Evolutionary conservation across 176 grass and related monocot genomes (phyloP), one percentile per base, ranked within the genome.

Genomic region (Melocanna baccifera): DNA sequence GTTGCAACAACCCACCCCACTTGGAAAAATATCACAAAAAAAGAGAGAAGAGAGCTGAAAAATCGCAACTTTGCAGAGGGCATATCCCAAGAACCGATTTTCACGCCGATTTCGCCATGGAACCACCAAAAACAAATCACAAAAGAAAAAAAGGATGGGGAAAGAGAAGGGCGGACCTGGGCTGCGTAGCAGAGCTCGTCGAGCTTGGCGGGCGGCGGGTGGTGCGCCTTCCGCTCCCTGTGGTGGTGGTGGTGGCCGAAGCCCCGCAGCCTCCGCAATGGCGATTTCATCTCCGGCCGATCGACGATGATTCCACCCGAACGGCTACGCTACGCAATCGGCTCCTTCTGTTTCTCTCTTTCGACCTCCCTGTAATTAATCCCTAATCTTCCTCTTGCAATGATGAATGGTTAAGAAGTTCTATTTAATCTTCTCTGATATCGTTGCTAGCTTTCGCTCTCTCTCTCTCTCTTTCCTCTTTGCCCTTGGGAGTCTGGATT

Each of bases 151-250:
- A 43, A 13, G 14, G 4, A 2, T 12, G 67, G 18, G 2, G 20
- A 62, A 67, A 65, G 70, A 6, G 23, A 23, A 25, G 34, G 28
- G 91, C 95, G 73, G 57, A 99, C 96, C 96, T 96, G 67, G 23
- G 87, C 43, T 58, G 91, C 93, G 76, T 91, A 53, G 82, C 78
- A 76, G 77, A 99, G 96, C 83, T 98, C 90, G 84, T 99, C 96
- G 76, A 92, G 87, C 86, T 94, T 91, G 53, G 91, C 88, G 30
- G 90, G 86, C 43, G 84, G 83, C 59, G 75, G 85, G 12, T 67
- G 83, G 30, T 79, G 82, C 73, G 84, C 87, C 84, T 83, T 92
- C 85, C 58, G 48, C 67, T 91, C 86, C 66, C 66, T 76, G 67
- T 75, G 82, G 59, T 89, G 76, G 50, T 86, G 84, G 53, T 86